phyloP scores from a whole-genome alignment of 1,284 basidiomycete species.

The Fomes fomentarius region DNA sequence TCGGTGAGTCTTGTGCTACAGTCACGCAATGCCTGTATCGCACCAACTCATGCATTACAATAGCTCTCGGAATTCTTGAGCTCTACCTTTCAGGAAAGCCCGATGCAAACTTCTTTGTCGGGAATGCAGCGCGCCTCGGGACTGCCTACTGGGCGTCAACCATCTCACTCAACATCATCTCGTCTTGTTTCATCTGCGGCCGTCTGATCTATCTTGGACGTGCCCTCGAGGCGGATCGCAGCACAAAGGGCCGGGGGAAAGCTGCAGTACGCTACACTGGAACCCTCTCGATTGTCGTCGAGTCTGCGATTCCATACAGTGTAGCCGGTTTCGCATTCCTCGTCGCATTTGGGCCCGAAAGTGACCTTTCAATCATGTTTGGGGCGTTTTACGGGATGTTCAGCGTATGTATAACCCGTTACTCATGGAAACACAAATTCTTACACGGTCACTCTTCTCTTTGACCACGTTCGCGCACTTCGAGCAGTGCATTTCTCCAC shows the following conservation, averaged over 20 bases:
- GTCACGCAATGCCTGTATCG: no score
- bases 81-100: slow-evolving; percentile 21
- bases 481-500: no score
- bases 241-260: slow-evolving; percentile 3
- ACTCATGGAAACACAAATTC: no score
- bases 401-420: slow-evolving; percentile 1
- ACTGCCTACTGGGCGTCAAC: slow-evolving; percentile 16
- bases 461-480: no score
- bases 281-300: slow-evolving; percentile 11
- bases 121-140: slow-evolving; percentile 13
- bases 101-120: slow-evolving; percentile 24
- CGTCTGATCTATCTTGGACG: slow-evolving; percentile 14
- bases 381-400: slow-evolving; percentile 16
- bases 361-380: slow-evolving; percentile 11
- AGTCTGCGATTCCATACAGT: slow-evolving; percentile 19
- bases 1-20: slow-evolving; percentile 7
- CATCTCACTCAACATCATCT: slow-evolving; percentile 14
- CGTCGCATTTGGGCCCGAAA: slow-evolving; percentile 7
- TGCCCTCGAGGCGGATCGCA: slow-evolving; percentile 4
- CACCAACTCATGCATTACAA: background rate
- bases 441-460: no score
- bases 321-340: slow-evolving; percentile 10
- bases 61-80: slow-evolving; percentile 22
- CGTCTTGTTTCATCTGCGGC: slow-evolving; percentile 16
- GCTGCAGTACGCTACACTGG: slow-evolving; percentile 12